Base-by-base conservation (phyloP, 371 early-diverging fungal species). In the Lichtheimia ramosa region DNA sequence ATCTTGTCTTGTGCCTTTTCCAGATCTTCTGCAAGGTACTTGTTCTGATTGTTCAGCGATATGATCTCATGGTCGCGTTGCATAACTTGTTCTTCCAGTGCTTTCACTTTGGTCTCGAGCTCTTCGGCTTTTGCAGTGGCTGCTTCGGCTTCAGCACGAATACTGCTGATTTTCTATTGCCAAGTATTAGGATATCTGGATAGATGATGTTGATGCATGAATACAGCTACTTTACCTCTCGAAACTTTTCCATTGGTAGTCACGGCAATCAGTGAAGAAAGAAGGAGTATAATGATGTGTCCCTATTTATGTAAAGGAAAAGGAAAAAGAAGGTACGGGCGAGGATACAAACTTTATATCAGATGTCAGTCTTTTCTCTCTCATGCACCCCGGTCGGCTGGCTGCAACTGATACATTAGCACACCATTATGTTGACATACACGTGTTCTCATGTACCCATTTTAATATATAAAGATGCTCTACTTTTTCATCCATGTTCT, bases 51-150 rank as follows among this genome's bases (percentile, higher is more conserved):
- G 59, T 79, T 78, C 51, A 87, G 74, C 8, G 90, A 89, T 16
- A 81, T 84, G 28, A 89, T 74, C 58, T 90, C 88, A 59, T 89
- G 90, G 41, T 92, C 93, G 64, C 88, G 88, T 40, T 76, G 70
- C 40, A 76, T 80, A 51, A 81, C 72, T 53, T 80, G 69, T 43
- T 83, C 77, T 60, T 79, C 73, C 15, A 84, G 53, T 58, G 64
- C 69, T 74, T 90, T 92, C 58, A 81, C 71, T 48, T 83, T 79
- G 40, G 56, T 56, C 66, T 89, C 89, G 28, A 83, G 77, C 16
- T 74, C 69, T 20, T 88, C 89, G 39, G 89, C 92, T 28, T 83
- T 83, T 48, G 75, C 81, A 58, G 71, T 71, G 58, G 88, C 87
- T 14, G 74, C 82, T 16, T 92, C 91, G 43, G 85, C 83, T 69